Evolutionary conservation across 2,329 filamentous ascomycete species (phyloP).

Genomic region (Aspergillus texensis): DNA sequence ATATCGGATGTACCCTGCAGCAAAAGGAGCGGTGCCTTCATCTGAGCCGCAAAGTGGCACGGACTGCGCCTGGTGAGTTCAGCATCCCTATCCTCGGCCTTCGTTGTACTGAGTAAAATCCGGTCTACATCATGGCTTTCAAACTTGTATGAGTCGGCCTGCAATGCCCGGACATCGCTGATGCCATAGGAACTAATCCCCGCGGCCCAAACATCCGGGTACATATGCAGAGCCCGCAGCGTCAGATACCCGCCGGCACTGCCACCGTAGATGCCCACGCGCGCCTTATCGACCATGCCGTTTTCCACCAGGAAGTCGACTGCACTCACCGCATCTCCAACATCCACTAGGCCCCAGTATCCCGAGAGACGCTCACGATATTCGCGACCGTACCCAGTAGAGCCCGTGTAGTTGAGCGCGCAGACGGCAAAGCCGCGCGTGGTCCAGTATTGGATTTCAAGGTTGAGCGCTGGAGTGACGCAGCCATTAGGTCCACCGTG

Average conservation of each 20-base stretch:
- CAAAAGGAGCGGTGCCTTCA: conserved; percentile 56
- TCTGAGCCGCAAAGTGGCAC: conserved; percentile 51
- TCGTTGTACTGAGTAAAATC: conserved; percentile 45
- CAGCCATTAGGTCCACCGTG: conserved; percentile 58
- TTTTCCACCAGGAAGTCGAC: conserved; percentile 46
- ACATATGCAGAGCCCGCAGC: conserved; percentile 51
- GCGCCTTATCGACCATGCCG: conserved; percentile 39
- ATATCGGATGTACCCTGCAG: conserved; percentile 59
- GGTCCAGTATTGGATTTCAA: conserved; percentile 56
- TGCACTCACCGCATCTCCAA: conserved; percentile 53
- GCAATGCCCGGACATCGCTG: conserved; percentile 52
- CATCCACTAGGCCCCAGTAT: conserved; percentile 56
- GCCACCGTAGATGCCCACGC: conserved; percentile 54
- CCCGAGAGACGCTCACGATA: conserved; percentile 55
- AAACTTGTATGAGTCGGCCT: conserved; percentile 58
- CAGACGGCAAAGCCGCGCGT: conserved; percentile 57
- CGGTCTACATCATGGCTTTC: conserved; percentile 56
- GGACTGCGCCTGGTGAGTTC: conserved; percentile 54
- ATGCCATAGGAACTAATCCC: conserved; percentile 57
- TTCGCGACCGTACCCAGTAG: conserved; percentile 53
- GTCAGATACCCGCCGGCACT: conserved; percentile 60
- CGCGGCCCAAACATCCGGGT: conserved; percentile 52
- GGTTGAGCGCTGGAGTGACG: conserved; percentile 46
- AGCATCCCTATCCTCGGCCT: conserved; percentile 42
- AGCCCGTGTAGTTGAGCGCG: conserved; percentile 57